Base-by-base conservation (phyloP, 768 basidiomycete species). In the Mycena polygramma region DNA sequence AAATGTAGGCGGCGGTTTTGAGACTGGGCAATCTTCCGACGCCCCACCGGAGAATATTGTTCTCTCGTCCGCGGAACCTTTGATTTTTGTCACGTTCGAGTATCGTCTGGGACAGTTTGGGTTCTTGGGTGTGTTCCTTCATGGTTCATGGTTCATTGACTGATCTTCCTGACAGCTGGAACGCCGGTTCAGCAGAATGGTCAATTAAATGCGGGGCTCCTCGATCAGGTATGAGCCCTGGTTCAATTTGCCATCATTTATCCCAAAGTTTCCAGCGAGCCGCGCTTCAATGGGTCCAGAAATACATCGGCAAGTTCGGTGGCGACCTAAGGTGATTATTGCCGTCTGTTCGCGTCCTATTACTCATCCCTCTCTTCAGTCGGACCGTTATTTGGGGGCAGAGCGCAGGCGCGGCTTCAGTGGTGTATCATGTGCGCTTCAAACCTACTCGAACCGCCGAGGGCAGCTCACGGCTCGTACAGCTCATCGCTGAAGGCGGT, bases 41-140 rank as follows among this genome's bases (percentile, higher is more conserved):
- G 76, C 78, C 13, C 73, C 77, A 10, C 80, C 83, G 1, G 77
- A 82, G 39, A 66, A 77, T 30, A 74, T 84, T 57, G 65, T 83
- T 60, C 73, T 75, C 3, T 77, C 79, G 5, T 79, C 80, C 19
- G 63, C 74, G 11, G 68, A 75, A 49, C 81, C 82, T 26, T 66
- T 84, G 66, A 79, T 85, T 13, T 84, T 84, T 63, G 82, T 81
- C 2, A 81, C 84, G 1, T 83, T 85, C 54, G 81, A 82, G 69
- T 84, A 85, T 71, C 79, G 84, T 7, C 71, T 85, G 4, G 83
- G 84, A 10, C 81, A 81, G 60, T 82, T 84, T 53, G 83, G 83
- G 0, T 84, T 84, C 66, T 76, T 84, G 1, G 82, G 83, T 80
- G 69, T 66, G 78, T 53, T 41, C 11, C 2, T 46, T 61, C 51